A percentile compares a stretch with the other conserved stretches of the same genome.
phyloP scores from a whole-genome alignment of 108 stramenopile species.

The Chaetoceros tenuissimus region DNA sequence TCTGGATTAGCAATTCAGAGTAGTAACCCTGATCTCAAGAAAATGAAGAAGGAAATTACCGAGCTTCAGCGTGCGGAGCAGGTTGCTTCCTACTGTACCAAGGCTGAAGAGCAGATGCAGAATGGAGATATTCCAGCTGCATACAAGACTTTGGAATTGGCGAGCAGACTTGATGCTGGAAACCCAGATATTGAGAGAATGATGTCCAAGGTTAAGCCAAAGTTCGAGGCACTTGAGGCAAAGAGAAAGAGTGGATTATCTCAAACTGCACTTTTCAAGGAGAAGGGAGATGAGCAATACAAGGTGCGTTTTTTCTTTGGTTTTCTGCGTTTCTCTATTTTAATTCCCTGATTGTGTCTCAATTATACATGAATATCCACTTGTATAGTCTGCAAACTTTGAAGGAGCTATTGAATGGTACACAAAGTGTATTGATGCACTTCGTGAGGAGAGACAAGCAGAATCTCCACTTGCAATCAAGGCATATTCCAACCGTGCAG shows the following conservation, averaged over 20 bases:
- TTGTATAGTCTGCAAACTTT: constrained; percentile 46
- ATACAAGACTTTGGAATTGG: constrained; percentile 85
- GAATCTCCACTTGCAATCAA: constrained; percentile 85
- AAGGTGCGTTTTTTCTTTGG: constrained; percentile 37
- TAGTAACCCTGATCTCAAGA: constrained; percentile 79
- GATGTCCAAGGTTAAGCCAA: constrained; percentile 83
- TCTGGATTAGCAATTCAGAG: constrained; percentile 69
- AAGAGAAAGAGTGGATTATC: constrained; percentile 72
- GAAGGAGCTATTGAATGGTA: constrained; percentile 88
- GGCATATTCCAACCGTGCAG: constrained; percentile 93
- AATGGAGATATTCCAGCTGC: constrained; percentile 84
- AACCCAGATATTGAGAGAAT: constrained; percentile 83
- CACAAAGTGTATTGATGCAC: constrained; percentile 87
- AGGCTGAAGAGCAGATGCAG: constrained; percentile 83
- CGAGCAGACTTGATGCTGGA: constrained; percentile 88
- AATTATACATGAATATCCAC: no score
- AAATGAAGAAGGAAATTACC: constrained; percentile 85
- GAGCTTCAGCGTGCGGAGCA: constrained; percentile 85
- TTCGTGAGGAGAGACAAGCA: constrained; percentile 52
- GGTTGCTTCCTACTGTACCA: constrained; percentile 71
- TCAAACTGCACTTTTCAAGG: constrained; percentile 86
- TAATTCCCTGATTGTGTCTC: no score
- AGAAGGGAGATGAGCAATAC: constrained; percentile 91
- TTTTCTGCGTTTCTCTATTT: no score
- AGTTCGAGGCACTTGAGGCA: constrained; percentile 83